Evolutionary conservation across 2,329 filamentous ascomycete genomes (phyloP), one percentile per base, ranked within the genome.

Genomic region (Xylaria sp.): DNA sequence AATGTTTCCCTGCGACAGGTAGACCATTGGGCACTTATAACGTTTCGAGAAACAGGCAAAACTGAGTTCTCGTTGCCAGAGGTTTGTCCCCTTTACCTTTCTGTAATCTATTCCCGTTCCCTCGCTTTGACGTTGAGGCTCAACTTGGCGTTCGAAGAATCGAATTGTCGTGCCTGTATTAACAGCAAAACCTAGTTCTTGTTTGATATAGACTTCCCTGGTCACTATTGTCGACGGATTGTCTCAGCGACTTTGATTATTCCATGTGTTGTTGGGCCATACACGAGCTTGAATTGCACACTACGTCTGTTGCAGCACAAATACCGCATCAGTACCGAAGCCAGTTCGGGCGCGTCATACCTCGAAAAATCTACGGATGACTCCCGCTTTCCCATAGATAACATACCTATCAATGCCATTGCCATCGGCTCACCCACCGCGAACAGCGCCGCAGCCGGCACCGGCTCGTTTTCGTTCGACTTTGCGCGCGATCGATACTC

Each of bases 181-280:
- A n/a, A n/a, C n/a, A n/a, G n/a, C n/a, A n/a, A n/a, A n/a, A n/a
- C n/a, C n/a, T n/a, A n/a, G 63, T 52, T 67, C 63, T 37, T 65
- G 25, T 67, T 67, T 25, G 58, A 67, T 20, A 56, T 41, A 13
- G 66, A 68, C 46, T 65, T 50, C 20, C 66, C 66, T 3, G 56
- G 66, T n/a, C 66, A 68, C 48, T 68, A 65, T 48, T 59, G 55
- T 55, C 61, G 66, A 7, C 54, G 66, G n/a, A 65, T 68, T 9
- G 25, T 18, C 25, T 61, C 55, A 2, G 51, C 56, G 23, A 23
- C 51, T 15, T 12, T 67, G 20, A 9, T 8, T 15, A 31, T 65
- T 2, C 61, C 48, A 1, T 64, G 66, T 20, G 25, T 65, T 8
- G 52, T 63, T 12, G 59, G 65, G 7, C 50, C 64, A 1, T 59